phyloP scores from a whole-genome alignment of 305 asterid genomes.

The Solanum aculeatissimum region DNA sequence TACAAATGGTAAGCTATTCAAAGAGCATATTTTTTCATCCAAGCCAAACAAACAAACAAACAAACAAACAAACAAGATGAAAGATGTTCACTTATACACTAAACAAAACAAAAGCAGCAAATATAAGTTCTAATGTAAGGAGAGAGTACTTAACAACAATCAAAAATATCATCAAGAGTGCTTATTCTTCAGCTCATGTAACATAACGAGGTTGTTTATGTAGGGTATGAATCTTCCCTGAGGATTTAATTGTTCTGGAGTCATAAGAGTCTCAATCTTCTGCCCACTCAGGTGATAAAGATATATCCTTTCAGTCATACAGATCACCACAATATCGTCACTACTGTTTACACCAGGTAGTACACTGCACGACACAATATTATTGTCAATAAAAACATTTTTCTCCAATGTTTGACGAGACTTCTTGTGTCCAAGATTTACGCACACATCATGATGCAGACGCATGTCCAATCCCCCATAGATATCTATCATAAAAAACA shows the following conservation, averaged over 20 bases:
- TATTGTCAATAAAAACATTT: slow-evolving; percentile 8
- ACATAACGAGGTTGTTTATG: slow-evolving; percentile 23
- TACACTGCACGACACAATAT: neutral
- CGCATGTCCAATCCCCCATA: slow-evolving; percentile 22
- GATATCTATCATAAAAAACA: slow-evolving; percentile 7
- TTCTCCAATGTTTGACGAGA: neutral
- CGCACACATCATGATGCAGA: neutral
- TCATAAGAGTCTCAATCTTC: neutral
- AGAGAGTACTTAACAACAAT: neutral
- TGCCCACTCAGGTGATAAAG: neutral
- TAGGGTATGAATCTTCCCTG: slow-evolving; percentile 13
- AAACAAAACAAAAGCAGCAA: neutral
- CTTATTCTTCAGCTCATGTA: neutral
- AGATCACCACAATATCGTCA: neutral
- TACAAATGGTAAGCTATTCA: neutral
- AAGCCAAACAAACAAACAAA: neutral
- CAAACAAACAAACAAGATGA: neutral
- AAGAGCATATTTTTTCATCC: neutral
- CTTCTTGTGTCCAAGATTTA: neutral
- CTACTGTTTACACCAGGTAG: neutral
- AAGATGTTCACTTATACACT: neutral
- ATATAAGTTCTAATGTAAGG: neutral
- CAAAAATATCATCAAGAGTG: neutral
- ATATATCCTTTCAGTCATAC: neutral
- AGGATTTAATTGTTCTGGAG: neutral